Evolutionary conservation across 371 early-diverging fungal genomes (phyloP), one percentile per base, ranked within the genome.

Genomic region (Apophysomyces elegans): DNA sequence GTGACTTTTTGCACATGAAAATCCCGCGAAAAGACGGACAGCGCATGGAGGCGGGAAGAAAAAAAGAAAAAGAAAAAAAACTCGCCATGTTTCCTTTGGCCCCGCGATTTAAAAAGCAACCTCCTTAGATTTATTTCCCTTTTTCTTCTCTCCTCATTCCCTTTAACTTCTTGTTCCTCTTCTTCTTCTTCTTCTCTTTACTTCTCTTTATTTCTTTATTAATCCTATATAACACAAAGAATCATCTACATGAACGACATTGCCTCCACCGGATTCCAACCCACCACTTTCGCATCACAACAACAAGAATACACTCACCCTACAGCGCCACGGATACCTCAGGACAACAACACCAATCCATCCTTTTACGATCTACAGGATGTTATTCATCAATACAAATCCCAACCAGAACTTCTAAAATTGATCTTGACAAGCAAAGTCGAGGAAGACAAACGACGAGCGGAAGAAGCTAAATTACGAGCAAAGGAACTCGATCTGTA

Each of bases 381-480:
- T 12, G 72, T 88, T 36, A 72, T 88, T 21, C 77, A 84, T 7
- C 84, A 84, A 45, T 88, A 84, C 56, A 66, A 78, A 59, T 70
- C 80, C 39, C 84, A 86, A 61, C 89, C 89, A n/a, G 89, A 88
- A 39, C 75, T 88, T 4, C 66, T 88, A 7, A 87, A 86, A 62
- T 61, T 88, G 50, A 88, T 88, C 43, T 67, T 88, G 58, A 75
- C 81, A 16, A 84, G 86, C 62, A 88, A 87, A 73, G 86, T 86
- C 0, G 87, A 88, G 63, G 87, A 88, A 70, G 89, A 88, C 54
- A 84, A 86, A 64, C 84, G 89, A 45, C 77, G 80, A 74, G 81
- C 87, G 0, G 87, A 86, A 65, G 89, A 86, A 70, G 85, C 89
- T 0, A 83, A 83, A 54, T 70, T 87, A 60, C 78, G 81, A 47